A percentile compares a stretch with the other conserved stretches of the same genome.
Conservation (phyloP, 345 rosid genomes). For the Clarkia xantiana region DNA sequence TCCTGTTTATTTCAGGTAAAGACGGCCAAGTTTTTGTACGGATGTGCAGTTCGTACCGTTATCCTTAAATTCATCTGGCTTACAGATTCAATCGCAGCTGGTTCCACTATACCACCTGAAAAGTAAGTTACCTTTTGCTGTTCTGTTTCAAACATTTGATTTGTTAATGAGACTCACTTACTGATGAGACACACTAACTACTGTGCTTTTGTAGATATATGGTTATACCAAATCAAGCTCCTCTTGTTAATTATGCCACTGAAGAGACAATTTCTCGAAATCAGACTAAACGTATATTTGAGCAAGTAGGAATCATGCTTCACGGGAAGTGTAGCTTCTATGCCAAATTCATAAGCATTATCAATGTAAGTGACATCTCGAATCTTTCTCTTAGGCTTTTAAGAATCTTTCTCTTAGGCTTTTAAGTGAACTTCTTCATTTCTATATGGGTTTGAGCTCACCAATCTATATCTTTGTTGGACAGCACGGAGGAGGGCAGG, state of each 20-base stretch:
- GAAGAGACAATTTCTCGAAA: constrained; percentile 9
- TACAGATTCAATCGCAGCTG: constrained; percentile 37
- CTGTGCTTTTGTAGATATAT: constrained; percentile 23
- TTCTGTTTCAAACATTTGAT: not conserved
- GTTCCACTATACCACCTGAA: constrained; percentile 25
- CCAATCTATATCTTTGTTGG: constrained; percentile 2
- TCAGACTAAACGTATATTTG: constrained; percentile 18
- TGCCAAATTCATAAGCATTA: constrained; percentile 29
- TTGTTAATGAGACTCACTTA: no score
- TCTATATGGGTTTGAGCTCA: constrained; percentile 1
- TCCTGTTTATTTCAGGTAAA: constrained; percentile 25
- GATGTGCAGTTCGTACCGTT: constrained; percentile 36
- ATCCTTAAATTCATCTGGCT: constrained; percentile 40
- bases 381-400: not conserved
- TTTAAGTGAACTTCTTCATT: not conserved
- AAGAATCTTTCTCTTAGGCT: no score
- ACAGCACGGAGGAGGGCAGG: constrained; percentile 54
- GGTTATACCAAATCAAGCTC: constrained; percentile 24
- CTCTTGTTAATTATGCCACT: constrained; percentile 4
- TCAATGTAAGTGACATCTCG: constrained; percentile 23
- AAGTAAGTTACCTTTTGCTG: constrained; percentile 24
- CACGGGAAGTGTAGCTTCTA: constrained; percentile 41
- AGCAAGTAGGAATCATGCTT: constrained; percentile 41
- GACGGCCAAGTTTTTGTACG: constrained; percentile 48
- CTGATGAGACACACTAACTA: no score